A percentile compares a stretch with the other conserved stretches of the same genome.
Conservation (phyloP, 208 protist genomes). For the Strigomonas oncopelti region DNA sequence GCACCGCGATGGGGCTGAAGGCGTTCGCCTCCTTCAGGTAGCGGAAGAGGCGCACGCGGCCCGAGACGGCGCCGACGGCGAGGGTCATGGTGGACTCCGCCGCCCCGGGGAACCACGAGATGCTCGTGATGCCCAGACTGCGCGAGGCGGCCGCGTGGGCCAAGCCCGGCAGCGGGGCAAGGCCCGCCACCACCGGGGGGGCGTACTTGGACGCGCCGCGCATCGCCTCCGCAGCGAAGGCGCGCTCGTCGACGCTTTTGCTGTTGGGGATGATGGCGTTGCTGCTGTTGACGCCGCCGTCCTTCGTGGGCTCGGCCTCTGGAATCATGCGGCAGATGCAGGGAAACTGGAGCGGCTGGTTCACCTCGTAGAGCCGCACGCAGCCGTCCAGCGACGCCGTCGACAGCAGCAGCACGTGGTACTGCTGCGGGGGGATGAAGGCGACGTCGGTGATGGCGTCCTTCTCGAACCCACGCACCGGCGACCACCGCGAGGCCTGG, state of each 20-base stretch:
- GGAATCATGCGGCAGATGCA: conserved; percentile 64
- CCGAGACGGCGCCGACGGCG: conserved; percentile 73
- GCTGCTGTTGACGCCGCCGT: conserved; percentile 12
- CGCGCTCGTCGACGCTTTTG: neutral
- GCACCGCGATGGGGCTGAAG: conserved; percentile 43
- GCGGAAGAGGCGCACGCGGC: conserved; percentile 72
- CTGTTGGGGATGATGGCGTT: neutral
- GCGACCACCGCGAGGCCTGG: conserved; percentile 51
- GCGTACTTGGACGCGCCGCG: neutral
- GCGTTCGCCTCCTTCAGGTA: conserved; percentile 58
- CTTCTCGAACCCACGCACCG: conserved; percentile 77
- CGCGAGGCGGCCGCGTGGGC: neutral
- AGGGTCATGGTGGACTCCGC: conserved; percentile 77
- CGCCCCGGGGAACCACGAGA: conserved; percentile 82
- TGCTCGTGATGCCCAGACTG: conserved; percentile 63
- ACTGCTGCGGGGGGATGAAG: conserved; percentile 80
- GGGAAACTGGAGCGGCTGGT: conserved; percentile 62
- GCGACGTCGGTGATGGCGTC: conserved; percentile 87
- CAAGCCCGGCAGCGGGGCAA: conserved; percentile 13
- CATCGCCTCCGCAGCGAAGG: neutral
- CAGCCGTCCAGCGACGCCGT: conserved; percentile 84
- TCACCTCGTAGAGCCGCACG: conserved; percentile 84
- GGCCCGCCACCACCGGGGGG: conserved; percentile 7
- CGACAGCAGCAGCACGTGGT: conserved; percentile 73
- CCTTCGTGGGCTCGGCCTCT: conserved; percentile 36